Conservation (phyloP, 371 early-diverging fungal genomes). For the Umbelopsis sp. region DNA sequence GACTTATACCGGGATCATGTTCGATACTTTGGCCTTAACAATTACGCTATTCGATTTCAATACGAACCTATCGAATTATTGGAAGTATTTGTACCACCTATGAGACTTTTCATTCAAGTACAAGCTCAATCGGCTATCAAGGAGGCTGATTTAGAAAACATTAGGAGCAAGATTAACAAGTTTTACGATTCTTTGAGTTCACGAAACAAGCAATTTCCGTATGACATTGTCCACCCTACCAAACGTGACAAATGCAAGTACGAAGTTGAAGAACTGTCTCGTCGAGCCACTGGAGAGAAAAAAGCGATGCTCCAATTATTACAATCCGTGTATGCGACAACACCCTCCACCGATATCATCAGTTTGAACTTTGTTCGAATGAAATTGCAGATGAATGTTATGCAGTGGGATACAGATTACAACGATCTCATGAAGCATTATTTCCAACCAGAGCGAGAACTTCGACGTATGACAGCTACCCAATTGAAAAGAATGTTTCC, state of each 20-base stretch:
- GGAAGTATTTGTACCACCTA: slow-evolving; percentile 83
- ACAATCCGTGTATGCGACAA: slow-evolving; percentile 78
- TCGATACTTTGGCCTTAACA: slow-evolving; percentile 74
- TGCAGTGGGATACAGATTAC: slow-evolving; percentile 84
- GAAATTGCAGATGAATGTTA: slow-evolving; percentile 76
- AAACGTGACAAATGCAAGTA: slow-evolving; percentile 70
- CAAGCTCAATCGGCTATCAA: slow-evolving; percentile 59
- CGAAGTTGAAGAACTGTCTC: slow-evolving; percentile 61
- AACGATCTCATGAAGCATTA: slow-evolving; percentile 72
- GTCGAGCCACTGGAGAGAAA: slow-evolving; percentile 74
- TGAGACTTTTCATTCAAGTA: slow-evolving; percentile 63
- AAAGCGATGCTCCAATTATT: slow-evolving; percentile 77
- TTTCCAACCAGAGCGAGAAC: slow-evolving; percentile 76
- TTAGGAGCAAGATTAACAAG: slow-evolving; percentile 57
- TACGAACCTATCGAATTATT: slow-evolving; percentile 75
- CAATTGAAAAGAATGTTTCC: slow-evolving; percentile 70
- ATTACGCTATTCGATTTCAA: slow-evolving; percentile 77
- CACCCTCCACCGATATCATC: slow-evolving; percentile 76
- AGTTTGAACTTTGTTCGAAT: slow-evolving; percentile 76
- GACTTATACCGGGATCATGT: slow-evolving; percentile 79
- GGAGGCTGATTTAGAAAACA: slow-evolving; percentile 63
- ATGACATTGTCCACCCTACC: slow-evolving; percentile 66
- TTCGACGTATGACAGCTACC: slow-evolving; percentile 61
- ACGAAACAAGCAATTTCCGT: slow-evolving; percentile 59
- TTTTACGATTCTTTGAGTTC: slow-evolving; percentile 78